Percentiles rank a stretch among this genome's conserved stretches.
These are phyloP conservation scores for Emmonsiellopsis sp. DNA, from an alignment of 2,329 filamentous ascomycete genomes.

Conservation along the genomic window DNA sequence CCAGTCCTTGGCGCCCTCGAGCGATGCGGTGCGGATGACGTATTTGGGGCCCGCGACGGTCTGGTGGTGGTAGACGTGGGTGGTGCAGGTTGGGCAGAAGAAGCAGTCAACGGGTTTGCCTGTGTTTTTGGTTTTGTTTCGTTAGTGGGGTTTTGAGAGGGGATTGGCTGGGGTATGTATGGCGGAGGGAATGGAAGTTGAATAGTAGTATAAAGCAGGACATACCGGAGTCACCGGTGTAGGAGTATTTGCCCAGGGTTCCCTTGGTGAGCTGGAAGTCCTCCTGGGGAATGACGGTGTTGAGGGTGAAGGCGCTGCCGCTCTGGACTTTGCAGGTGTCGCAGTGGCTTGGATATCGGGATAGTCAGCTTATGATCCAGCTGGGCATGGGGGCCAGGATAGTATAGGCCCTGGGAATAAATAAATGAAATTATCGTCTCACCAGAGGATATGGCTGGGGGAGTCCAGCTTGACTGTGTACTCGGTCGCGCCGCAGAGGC, in stretches of 20 bases:
- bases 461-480: conserved; percentile 43
- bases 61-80: conserved; percentile 49
- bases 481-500: conserved; percentile 47
- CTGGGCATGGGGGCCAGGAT: neutral
- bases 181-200: neutral
- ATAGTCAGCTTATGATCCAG: neutral
- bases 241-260: conserved; percentile 43
- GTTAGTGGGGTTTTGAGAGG: neutral
- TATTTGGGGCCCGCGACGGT: conserved; percentile 42
- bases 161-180: neutral
- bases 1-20: conserved; percentile 41
- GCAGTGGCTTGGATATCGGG: conserved; percentile 39
- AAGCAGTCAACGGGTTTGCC: conserved; percentile 49
- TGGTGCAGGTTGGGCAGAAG: conserved; percentile 49
- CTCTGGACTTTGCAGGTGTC: conserved; percentile 48
- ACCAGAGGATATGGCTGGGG: conserved; percentile 35
- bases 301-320: conserved; percentile 44
- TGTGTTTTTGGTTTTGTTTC: conserved; percentile 11
- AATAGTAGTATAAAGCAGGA: neutral
- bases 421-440: conserved; percentile 1
- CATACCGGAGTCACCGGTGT: conserved; percentile 46
- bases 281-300: conserved; percentile 44
- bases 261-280: conserved; percentile 46
- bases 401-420: neutral
- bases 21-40: conserved; percentile 43